A percentile compares a stretch with the other conserved stretches of the same genome.
Conservation (phyloP, 2,329 filamentous ascomycete genomes). For the Ophiostoma sp. region DNA sequence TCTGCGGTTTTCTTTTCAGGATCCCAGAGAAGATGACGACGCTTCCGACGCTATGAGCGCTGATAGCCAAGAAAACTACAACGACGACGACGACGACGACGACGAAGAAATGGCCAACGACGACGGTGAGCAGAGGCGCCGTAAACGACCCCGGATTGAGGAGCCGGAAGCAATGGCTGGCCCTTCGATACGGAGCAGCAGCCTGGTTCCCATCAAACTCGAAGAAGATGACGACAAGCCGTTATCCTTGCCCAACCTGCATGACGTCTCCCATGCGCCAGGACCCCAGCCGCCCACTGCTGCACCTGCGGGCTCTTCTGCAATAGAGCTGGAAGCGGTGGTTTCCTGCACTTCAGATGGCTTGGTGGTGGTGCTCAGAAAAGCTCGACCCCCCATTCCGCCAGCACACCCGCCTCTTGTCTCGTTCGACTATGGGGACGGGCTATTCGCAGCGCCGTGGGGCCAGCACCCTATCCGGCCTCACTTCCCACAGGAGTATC, state of each 20-base stretch:
- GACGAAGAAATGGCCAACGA: constrained; percentile 36
- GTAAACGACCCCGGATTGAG: neutral
- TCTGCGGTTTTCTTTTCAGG: constrained; percentile 75
- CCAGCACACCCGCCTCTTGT: constrained; percentile 46
- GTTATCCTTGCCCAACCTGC: constrained; percentile 5
- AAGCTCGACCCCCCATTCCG: constrained; percentile 65
- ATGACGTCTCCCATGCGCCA: neutral
- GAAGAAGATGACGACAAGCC: constrained; percentile 23
- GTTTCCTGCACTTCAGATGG: constrained; percentile 87
- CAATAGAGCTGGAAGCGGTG: constrained; percentile 78
- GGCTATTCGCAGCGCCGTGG: constrained; percentile 77
- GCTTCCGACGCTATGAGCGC: constrained; percentile 35
- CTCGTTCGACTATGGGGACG: constrained; percentile 49
- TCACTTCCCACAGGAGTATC: constrained; percentile 39
- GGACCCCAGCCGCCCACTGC: neutral
- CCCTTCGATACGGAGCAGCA: neutral
- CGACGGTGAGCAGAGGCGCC: constrained; percentile 14
- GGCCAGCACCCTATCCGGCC: constrained; percentile 59
- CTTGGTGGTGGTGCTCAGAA: constrained; percentile 72
- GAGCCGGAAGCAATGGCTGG: neutral
- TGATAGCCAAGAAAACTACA: constrained; percentile 41
- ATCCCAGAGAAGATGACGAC: constrained; percentile 58
- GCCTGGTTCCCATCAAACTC: constrained; percentile 19
- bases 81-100: constrained; percentile 39
- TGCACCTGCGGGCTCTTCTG: constrained; percentile 32